Percentiles rank a stretch among this genome's conserved stretches.
Evolutionary conservation across 1,284 basidiomycete genomes (phyloP).

Genomic region (Trametes pubescens): DNA sequence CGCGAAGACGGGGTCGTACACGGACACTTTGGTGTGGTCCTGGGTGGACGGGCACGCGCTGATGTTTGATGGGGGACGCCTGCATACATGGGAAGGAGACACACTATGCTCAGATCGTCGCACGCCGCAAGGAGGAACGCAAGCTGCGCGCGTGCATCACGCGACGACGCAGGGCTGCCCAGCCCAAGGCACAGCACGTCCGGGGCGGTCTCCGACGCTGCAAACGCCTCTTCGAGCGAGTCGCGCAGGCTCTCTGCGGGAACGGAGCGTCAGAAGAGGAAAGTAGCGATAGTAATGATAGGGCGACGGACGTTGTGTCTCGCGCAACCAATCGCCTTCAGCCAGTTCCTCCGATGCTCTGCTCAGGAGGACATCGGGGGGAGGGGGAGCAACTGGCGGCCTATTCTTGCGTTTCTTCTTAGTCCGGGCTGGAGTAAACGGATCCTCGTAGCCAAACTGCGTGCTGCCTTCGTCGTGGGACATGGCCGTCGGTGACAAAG

Average conservation of each 20-base stretch:
- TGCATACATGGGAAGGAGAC: slow-evolving; percentile 46
- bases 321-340: slow-evolving; percentile 38
- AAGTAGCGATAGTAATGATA: slow-evolving; percentile 45
- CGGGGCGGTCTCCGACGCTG: slow-evolving; percentile 21
- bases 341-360: slow-evolving; percentile 39
- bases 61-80: slow-evolving; percentile 26
- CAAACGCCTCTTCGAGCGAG: slow-evolving; percentile 38
- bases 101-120: slow-evolving; percentile 61
- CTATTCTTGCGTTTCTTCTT: slow-evolving; percentile 44
- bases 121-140: slow-evolving; percentile 67
- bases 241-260: slow-evolving; percentile 47
- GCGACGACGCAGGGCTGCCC: slow-evolving; percentile 69
- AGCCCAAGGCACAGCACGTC: slow-evolving; percentile 68
- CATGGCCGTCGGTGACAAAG: slow-evolving; percentile 16
- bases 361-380: slow-evolving; percentile 36
- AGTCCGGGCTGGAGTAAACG: slow-evolving; percentile 46
- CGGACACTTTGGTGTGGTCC: slow-evolving; percentile 56
- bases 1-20: slow-evolving; percentile 78
- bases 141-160: slow-evolving; percentile 70
- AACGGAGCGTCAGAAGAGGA: slow-evolving; percentile 21
- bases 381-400: slow-evolving; percentile 28
- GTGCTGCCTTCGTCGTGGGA: slow-evolving; percentile 17
- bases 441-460: slow-evolving; percentile 46
- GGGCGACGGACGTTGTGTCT: slow-evolving; percentile 39
- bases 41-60: slow-evolving; percentile 44